Conservation (phyloP, 352 stramenopile species). For the Pythium volutum region DNA sequence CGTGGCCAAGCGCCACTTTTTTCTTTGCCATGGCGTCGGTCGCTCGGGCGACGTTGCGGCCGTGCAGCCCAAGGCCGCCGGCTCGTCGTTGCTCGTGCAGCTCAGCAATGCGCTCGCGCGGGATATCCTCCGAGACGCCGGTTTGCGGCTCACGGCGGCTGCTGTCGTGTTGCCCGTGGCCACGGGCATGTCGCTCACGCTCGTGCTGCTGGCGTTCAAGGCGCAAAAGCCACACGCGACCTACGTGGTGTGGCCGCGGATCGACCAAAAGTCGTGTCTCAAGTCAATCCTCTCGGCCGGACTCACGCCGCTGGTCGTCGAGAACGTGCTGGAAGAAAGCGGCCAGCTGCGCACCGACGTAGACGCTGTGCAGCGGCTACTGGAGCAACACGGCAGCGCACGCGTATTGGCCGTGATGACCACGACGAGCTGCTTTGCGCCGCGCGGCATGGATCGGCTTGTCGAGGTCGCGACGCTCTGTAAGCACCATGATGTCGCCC, state of each 20-base stretch:
- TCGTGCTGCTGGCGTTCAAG: conserved; percentile 89
- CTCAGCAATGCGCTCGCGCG: conserved; percentile 89
- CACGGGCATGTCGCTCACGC: conserved; percentile 95
- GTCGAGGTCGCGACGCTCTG: conserved; percentile 92
- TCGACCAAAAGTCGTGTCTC: conserved; percentile 99
- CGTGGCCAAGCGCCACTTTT: conserved; percentile 89
- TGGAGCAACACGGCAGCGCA: conserved; percentile 60
- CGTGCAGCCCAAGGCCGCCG: conserved; percentile 98
- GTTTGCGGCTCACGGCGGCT: conserved; percentile 50
- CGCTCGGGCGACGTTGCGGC: conserved; percentile 97
- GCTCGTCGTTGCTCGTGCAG: conserved; percentile 94
- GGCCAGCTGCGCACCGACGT: conserved; percentile 91
- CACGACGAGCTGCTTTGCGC: conserved; percentile 99
- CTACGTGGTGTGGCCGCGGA: conserved; percentile 93
- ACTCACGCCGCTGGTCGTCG: conserved; percentile 90
- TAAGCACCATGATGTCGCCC: conserved; percentile 66
- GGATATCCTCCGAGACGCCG: conserved; percentile 90
- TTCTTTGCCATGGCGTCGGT: conserved; percentile 95
- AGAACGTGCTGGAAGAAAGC: conserved; percentile 54
- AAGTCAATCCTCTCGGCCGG: conserved; percentile 95
- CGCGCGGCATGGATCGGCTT: conserved; percentile 93
- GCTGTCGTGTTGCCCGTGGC: conserved; percentile 95
- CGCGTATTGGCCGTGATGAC: conserved; percentile 94
- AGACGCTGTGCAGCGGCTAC: conserved; percentile 50
- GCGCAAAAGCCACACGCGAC: conserved; percentile 42